These are phyloP conservation scores for Chlamydomonas incerta DNA, from an alignment of 139 green algal species.

Conservation along the genomic window DNA sequence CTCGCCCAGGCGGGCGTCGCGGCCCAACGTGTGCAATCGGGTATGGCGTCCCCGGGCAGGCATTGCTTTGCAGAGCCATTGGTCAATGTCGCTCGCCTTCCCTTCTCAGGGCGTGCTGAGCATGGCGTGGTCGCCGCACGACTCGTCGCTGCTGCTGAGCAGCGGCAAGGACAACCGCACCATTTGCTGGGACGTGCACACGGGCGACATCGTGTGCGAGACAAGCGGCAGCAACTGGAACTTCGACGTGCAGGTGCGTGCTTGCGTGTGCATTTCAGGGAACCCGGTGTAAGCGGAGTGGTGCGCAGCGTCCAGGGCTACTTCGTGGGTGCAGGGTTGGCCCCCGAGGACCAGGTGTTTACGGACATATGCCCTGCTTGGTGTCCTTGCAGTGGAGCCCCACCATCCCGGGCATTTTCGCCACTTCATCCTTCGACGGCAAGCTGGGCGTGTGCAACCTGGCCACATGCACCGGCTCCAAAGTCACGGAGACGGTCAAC, in stretches of 20 bases:
- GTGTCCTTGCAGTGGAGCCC: slow-evolving; percentile 77
- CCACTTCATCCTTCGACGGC: slow-evolving; percentile 81
- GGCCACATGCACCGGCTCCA: slow-evolving; percentile 62
- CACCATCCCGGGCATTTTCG: slow-evolving; percentile 77
- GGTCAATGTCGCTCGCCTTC: neutral
- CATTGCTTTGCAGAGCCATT: too few relatives aligned
- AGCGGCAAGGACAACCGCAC: slow-evolving; percentile 95
- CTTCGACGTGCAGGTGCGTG: slow-evolving; percentile 81
- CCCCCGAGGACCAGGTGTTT: too few relatives aligned
- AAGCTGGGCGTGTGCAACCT: slow-evolving; percentile 73
- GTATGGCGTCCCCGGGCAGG: too few relatives aligned
- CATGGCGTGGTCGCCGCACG: slow-evolving; percentile 92
- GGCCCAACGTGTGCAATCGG: too few relatives aligned
- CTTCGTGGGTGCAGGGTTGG: too few relatives aligned
- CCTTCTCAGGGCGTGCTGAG: slow-evolving; percentile 82
- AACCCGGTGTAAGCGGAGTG: too few relatives aligned
- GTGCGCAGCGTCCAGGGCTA: too few relatives aligned
- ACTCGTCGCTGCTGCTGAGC: slow-evolving; percentile 90
- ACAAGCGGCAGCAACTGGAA: slow-evolving; percentile 80
- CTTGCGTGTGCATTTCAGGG: too few relatives aligned
- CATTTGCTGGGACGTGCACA: slow-evolving; percentile 92
- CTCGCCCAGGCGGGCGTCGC: too few relatives aligned
- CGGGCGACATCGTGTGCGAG: slow-evolving; percentile 73
- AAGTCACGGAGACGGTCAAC: slow-evolving; percentile 65
- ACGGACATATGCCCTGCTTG: too few relatives aligned